Percentiles rank a stretch among this genome's conserved stretches.
phyloP scores from a whole-genome alignment of 148 eudicot genomes.

The Camellia lanceoleosa region DNA sequence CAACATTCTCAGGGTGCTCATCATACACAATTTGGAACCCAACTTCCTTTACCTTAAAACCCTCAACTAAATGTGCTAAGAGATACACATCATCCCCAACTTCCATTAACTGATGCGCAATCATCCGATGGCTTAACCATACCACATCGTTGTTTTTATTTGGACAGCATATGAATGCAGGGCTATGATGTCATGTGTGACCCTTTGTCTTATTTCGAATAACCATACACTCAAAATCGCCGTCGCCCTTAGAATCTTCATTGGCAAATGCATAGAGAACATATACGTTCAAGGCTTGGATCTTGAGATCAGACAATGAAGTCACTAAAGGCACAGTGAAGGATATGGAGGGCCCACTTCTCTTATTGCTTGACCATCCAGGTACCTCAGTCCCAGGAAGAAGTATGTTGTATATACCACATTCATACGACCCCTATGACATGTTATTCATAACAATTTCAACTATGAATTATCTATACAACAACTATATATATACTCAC shows the following conservation, averaged over 20 bases:
- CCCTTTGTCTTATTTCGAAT: background rate
- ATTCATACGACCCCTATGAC: conserved; percentile 10
- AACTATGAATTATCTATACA: too few species aligned
- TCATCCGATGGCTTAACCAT: conserved; percentile 2
- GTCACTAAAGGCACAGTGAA: background rate
- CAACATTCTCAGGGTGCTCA: too few species aligned
- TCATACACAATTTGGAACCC: background rate
- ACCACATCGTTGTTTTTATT: background rate
- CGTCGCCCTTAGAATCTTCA: too few species aligned
- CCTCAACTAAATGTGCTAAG: background rate
- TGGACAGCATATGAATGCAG: background rate
- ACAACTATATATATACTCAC: background rate
- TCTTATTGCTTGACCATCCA: background rate
- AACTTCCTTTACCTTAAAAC: background rate
- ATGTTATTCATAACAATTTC: background rate
- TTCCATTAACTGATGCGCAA: background rate
- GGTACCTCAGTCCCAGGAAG: background rate
- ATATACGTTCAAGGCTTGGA: background rate
- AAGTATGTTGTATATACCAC: conserved; percentile 11
- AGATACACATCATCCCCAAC: conserved; percentile 1
- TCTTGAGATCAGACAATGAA: background rate
- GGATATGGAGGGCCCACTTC: background rate
- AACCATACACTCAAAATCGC: too few species aligned
- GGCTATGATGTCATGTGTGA: background rate
- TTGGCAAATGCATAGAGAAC: too few species aligned